phyloP scores from a whole-genome alignment of 139 green algal species.

The Desmodesmus armatus region DNA sequence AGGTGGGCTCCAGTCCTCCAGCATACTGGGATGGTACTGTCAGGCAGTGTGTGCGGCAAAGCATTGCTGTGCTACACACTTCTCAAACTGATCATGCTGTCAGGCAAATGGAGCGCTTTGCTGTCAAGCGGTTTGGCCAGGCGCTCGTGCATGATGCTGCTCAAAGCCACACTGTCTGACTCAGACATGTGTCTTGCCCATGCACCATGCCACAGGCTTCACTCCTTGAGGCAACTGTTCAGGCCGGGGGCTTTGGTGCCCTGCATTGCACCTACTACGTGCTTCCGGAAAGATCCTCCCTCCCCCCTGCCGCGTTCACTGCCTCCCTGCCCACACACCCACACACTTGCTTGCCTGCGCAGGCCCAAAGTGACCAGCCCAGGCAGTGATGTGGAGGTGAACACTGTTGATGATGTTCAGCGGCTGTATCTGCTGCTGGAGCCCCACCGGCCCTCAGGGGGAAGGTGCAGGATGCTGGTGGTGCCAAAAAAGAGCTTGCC shows the following conservation, averaged over 20 bases:
- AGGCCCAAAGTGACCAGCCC: neutral
- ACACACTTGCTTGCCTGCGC: neutral
- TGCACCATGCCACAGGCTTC: too few species aligned
- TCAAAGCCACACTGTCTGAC: too few species aligned
- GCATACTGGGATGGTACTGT: neutral
- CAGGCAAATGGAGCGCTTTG: neutral
- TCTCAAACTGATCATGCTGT: neutral
- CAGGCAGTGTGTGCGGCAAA: neutral
- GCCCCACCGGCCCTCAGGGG: constrained; percentile 17
- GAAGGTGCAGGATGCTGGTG: constrained; percentile 22
- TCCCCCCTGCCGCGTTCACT: too few species aligned
- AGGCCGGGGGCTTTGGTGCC: too few species aligned
- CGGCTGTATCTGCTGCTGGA: constrained; percentile 43
- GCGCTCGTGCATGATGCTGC: too few species aligned
- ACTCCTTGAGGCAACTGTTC: too few species aligned
- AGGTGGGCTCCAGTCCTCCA: neutral
- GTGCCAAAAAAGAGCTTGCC: constrained; percentile 41
- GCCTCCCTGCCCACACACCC: neutral
- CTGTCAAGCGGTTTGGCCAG: too few species aligned
- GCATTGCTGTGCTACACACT: too few species aligned
- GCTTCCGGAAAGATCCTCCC: too few species aligned
- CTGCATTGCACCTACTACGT: too few species aligned
- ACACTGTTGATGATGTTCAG: constrained; percentile 30
- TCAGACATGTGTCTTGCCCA: too few species aligned
- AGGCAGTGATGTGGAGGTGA: neutral